A percentile compares a stretch with the other conserved stretches of the same genome.
phyloP scores from a whole-genome alignment of 345 rosid genomes.

The Psidium friedrichsthalianum region DNA sequence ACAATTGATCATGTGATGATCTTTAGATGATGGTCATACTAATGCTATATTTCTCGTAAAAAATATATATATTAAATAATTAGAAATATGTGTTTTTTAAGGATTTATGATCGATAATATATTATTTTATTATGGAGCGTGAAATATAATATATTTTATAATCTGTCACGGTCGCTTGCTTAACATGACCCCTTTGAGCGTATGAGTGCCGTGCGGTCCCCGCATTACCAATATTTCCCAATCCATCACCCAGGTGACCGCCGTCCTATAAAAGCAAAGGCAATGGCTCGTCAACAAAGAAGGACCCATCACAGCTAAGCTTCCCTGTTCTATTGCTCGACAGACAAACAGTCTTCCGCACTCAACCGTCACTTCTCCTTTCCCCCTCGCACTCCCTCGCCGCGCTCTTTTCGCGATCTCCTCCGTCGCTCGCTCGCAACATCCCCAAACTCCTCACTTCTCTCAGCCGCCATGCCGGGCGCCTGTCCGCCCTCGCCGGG shows the following conservation, averaged over 20 bases:
- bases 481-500: neutral
- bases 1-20: too few relatives aligned
- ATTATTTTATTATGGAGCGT: neutral
- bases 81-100: too few relatives aligned
- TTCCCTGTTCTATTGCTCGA: neutral
- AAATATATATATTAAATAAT: too few relatives aligned
- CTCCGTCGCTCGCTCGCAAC: neutral
- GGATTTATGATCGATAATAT: too few relatives aligned
- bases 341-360: neutral
- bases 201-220: neutral
- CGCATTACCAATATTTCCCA: neutral
- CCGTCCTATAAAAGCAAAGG: neutral
- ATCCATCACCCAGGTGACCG: neutral
- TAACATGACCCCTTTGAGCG: neutral
- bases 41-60: too few relatives aligned
- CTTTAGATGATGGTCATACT: too few relatives aligned
- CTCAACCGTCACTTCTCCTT: neutral
- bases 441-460: neutral
- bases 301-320: neutral
- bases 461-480: neutral
- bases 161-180: neutral
- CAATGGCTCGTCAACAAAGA: neutral
- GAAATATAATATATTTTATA: neutral
- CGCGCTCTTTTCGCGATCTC: neutral
- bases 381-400: neutral